Conservation (phyloP, 1,284 basidiomycete species). For the Puccinia coronata region DNA sequence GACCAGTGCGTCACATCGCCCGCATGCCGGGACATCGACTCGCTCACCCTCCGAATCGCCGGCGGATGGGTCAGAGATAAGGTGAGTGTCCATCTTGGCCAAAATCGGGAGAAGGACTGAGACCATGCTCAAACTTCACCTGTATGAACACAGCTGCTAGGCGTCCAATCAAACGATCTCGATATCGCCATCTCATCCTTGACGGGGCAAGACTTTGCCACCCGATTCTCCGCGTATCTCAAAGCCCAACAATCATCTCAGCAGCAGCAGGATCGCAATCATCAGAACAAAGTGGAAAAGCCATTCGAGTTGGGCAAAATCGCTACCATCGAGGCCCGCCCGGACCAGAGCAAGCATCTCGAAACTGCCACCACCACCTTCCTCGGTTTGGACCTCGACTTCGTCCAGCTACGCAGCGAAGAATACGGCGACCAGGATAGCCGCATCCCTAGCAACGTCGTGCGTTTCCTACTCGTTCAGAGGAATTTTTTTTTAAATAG, state of each 20-base stretch:
- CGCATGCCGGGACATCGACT: neutral
- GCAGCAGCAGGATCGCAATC: neutral
- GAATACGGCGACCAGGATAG: constrained; percentile 80
- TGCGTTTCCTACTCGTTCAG: neutral
- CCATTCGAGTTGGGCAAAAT: constrained; percentile 56
- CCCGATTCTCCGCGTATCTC: constrained; percentile 69
- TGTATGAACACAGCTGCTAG: constrained; percentile 78
- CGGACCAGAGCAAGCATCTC: constrained; percentile 96
- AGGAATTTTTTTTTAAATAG: too few species aligned
- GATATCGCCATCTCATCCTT: constrained; percentile 83
- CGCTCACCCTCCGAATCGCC: constrained; percentile 68
- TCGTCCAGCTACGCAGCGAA: constrained; percentile 85
- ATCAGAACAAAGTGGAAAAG: too few species aligned
- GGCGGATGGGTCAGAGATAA: constrained; percentile 98
- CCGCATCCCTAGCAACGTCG: constrained; percentile 83
- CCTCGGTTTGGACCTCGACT: constrained; percentile 82
- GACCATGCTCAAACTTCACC: constrained; percentile 2
- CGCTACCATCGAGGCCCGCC: constrained; percentile 86
- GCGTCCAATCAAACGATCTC: constrained; percentile 82
- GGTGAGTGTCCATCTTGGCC: constrained; percentile 62
- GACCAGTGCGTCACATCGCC: constrained; percentile 2
- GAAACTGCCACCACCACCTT: constrained; percentile 91
- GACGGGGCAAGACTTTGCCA: constrained; percentile 87
- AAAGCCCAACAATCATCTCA: constrained; percentile 31
- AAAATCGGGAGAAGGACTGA: neutral